Evolutionary conservation across 2,329 filamentous ascomycete species (phyloP).

Genomic region (Hymenoscyphus linearis): DNA sequence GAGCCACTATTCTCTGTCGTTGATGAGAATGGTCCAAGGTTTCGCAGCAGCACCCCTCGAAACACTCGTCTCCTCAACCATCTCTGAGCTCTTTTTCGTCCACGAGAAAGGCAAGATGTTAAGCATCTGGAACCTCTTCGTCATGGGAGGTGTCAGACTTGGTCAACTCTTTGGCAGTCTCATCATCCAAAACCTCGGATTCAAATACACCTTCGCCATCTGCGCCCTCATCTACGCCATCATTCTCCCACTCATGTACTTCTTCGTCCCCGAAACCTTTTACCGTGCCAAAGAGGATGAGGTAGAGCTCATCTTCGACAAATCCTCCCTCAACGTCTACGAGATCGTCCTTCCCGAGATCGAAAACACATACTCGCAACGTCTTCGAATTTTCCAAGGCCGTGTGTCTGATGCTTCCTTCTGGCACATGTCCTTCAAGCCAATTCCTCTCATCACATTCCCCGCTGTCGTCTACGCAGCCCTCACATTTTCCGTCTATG

Average conservation of each 20-base stretch:
- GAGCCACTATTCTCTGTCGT: constrained; percentile 35
- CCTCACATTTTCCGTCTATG: constrained; percentile 24
- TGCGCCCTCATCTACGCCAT: constrained; percentile 39
- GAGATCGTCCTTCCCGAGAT: constrained; percentile 24
- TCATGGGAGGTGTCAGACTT: constrained; percentile 28
- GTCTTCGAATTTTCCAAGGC: constrained; percentile 36
- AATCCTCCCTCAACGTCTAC: constrained; percentile 23
- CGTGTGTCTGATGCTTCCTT: constrained; percentile 35
- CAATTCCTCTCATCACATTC: constrained; percentile 46
- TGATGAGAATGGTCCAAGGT: constrained; percentile 31
- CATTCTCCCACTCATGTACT: constrained; percentile 38
- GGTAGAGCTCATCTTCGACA: constrained; percentile 23
- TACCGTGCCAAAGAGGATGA: constrained; percentile 23
- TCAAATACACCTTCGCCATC: constrained; percentile 35
- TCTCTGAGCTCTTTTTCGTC: constrained; percentile 43
- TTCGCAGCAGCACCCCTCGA: constrained; percentile 30
- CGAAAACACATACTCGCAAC: constrained; percentile 33
- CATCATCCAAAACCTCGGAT: constrained; percentile 34
- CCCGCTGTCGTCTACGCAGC: constrained; percentile 37
- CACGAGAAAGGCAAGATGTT: constrained; percentile 38
- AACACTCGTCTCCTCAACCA: constrained; percentile 32
- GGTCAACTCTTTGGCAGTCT: constrained; percentile 37
- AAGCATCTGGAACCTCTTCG: constrained; percentile 25
- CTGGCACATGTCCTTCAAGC: constrained; percentile 36
- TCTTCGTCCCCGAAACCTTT: constrained; percentile 41